Evolutionary conservation across 805 yeast species (phyloP).

Genomic region (Spathaspora sp.): DNA sequence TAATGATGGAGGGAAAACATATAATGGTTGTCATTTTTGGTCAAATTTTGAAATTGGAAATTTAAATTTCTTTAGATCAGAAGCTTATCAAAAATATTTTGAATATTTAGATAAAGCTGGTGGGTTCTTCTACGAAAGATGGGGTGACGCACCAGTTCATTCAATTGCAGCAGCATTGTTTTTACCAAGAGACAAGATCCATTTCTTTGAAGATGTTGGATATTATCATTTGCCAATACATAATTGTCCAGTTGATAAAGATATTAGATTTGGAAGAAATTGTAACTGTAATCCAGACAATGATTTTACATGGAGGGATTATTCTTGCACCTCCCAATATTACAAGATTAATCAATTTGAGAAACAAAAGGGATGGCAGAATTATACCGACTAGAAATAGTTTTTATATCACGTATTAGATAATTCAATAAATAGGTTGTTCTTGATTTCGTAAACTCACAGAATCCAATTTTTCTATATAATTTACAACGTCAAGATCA

Average conservation of each 20-base stretch:
- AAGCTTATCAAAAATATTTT: conserved; percentile 65
- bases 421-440: too few species aligned
- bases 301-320: conserved; percentile 75
- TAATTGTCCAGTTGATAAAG: conserved; percentile 71
- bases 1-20: conserved; percentile 72
- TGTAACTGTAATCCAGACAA: conserved; percentile 73
- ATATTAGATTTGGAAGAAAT: conserved; percentile 51
- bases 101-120: conserved; percentile 71
- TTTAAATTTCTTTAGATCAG: conserved; percentile 67
- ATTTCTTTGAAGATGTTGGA: conserved; percentile 80
- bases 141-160: conserved; percentile 94
- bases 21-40: conserved; percentile 86
- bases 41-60: conserved; percentile 80
- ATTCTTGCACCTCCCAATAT: conserved; percentile 67
- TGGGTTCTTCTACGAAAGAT: conserved; percentile 84
- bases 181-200: conserved; percentile 63
- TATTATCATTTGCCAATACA: conserved; percentile 80
- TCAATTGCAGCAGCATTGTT: conserved; percentile 81
- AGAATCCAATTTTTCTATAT: too few species aligned
- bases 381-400: conserved; percentile 29
- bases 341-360: conserved; percentile 50
- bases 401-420: too few species aligned
- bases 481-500: too few species aligned
- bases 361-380: conserved; percentile 72
- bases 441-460: too few species aligned